A percentile compares a stretch with the other conserved stretches of the same genome.
phyloP scores from a whole-genome alignment of 192 early-diverging fungal species.

The Backusella morwellensis region DNA sequence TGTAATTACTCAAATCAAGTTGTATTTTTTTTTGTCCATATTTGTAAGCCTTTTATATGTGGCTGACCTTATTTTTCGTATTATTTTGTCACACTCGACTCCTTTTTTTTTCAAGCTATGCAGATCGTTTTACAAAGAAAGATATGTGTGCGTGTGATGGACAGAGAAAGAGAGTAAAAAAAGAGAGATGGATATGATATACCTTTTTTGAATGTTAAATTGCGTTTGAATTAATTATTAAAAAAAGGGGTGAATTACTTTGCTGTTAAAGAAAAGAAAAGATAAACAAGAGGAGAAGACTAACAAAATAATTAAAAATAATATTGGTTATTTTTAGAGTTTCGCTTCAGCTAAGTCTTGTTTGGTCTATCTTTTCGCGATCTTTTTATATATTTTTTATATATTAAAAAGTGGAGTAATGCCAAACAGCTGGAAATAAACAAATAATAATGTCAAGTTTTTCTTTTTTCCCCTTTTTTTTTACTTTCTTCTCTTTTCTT shows the following conservation, averaged over 20 bases:
- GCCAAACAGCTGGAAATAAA: slow-evolving; percentile 1
- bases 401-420: not conserved
- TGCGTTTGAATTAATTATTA: slow-evolving; percentile 2
- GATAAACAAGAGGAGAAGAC: not conserved
- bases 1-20: not conserved
- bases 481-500: not conserved
- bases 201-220: slow-evolving; percentile 5
- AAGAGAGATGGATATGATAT: not conserved
- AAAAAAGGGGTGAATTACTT: not conserved
- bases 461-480: not conserved
- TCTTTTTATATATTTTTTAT: not conserved
- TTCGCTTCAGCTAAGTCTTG: not conserved
- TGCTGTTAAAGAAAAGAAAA: slow-evolving; percentile 1
- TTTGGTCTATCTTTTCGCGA: not conserved
- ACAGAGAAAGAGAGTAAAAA: not conserved
- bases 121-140: not conserved
- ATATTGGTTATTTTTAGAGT: not conserved
- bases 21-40: not conserved
- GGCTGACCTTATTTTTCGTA: not conserved
- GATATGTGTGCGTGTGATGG: not conserved
- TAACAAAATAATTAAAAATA: not conserved
- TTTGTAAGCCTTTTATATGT: slow-evolving; percentile 1
- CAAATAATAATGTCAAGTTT: slow-evolving; percentile 4
- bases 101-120: not conserved
- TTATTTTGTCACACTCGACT: not conserved